phyloP scores from a whole-genome alignment of 139 green algal species.

The Closterium sp. region DNA sequence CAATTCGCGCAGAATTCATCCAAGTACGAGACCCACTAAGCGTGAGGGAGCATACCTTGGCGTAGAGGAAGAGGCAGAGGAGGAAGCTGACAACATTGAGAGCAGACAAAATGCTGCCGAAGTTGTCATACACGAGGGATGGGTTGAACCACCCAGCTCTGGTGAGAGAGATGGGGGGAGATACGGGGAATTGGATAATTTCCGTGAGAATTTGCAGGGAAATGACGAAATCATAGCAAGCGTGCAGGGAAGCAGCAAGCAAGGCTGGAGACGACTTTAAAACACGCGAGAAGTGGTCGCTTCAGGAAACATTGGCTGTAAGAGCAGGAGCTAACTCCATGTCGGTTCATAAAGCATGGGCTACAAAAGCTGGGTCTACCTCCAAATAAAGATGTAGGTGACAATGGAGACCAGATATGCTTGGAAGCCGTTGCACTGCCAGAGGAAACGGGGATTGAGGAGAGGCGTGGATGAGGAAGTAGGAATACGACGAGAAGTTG shows the following conservation, averaged over 20 bases:
- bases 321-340: too few species aligned
- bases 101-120: slow-evolving; percentile 66
- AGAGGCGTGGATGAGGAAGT: not conserved
- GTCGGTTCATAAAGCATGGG: too few species aligned
- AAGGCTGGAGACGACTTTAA: too few species aligned
- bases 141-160: slow-evolving; percentile 56
- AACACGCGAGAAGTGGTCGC: not conserved
- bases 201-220: not conserved
- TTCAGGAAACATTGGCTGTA: not conserved
- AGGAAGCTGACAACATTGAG: slow-evolving; percentile 63
- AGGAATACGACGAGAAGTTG: too few species aligned
- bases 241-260: too few species aligned
- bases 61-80: slow-evolving; percentile 65
- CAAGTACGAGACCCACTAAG: too few species aligned
- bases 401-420: not conserved
- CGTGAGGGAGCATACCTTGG: slow-evolving; percentile 60
- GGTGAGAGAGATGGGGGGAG: not conserved
- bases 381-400: not conserved
- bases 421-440: not conserved
- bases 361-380: not conserved
- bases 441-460: not conserved
- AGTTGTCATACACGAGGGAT: slow-evolving; percentile 64
- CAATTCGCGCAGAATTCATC: too few species aligned
- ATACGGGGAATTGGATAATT: not conserved
- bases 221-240: too few species aligned